These are phyloP conservation scores for Dioscorea alata DNA, from an alignment of 106 monocot species.

Conservation along the genomic window DNA sequence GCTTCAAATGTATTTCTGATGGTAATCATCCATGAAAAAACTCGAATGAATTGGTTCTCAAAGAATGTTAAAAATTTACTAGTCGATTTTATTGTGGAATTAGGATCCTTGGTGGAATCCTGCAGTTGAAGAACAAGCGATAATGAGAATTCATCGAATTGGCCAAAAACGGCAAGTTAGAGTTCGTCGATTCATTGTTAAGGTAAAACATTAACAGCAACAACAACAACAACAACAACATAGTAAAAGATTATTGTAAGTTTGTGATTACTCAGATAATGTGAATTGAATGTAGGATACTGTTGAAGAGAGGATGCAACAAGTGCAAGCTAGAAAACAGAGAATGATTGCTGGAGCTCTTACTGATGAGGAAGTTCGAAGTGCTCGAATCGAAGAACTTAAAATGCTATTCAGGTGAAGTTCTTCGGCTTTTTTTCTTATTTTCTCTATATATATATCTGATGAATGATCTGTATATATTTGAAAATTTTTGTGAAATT, in stretches of 20 bases:
- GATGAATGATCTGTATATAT: not conserved
- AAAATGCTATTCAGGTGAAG: constrained; percentile 81
- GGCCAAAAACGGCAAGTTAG: constrained; percentile 74
- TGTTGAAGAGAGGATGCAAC: constrained; percentile 82
- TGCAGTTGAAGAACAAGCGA: constrained; percentile 94
- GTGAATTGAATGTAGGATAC: constrained; percentile 35
- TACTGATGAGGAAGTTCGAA: constrained; percentile 85
- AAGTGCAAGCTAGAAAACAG: constrained; percentile 80
- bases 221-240: no score
- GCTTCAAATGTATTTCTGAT: constrained; percentile 86
- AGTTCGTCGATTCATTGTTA: constrained; percentile 83
- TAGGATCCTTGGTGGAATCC: constrained; percentile 99
- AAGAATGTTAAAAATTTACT: no score
- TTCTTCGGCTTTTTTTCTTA: no score
- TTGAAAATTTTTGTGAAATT: not conserved
- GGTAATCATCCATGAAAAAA: constrained; percentile 25
- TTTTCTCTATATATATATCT: not conserved
- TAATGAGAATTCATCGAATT: constrained; percentile 88
- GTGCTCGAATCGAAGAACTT: constrained; percentile 71
- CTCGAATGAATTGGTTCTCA: no score
- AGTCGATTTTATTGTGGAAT: not conserved
- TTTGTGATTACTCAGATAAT: no score
- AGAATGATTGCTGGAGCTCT: constrained; percentile 84
- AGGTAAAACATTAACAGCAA: constrained; percentile 26
- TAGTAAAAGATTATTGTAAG: no score